Evolutionary conservation across 768 basidiomycete genomes (phyloP).

Genomic region (Tylopilus felleus): DNA sequence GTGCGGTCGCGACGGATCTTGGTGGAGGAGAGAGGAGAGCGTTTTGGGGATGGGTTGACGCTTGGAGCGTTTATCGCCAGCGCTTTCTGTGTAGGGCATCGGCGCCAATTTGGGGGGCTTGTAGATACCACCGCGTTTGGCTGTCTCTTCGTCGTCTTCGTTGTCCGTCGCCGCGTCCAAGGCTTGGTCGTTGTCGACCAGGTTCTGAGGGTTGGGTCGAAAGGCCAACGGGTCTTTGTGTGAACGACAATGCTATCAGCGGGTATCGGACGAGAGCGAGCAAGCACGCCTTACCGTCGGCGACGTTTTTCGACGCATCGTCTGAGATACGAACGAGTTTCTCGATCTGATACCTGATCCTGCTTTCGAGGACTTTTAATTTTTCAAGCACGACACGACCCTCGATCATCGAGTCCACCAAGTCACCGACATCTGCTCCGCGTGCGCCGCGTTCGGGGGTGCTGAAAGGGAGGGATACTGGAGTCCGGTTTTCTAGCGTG

Average conservation of each 20-base stretch:
- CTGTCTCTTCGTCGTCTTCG: constrained; percentile 14
- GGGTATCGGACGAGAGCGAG: neutral
- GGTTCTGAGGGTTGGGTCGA: constrained; percentile 81
- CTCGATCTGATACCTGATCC: constrained; percentile 94
- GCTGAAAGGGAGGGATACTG: constrained; percentile 52
- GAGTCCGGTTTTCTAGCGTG: constrained; percentile 49
- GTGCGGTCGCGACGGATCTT: constrained; percentile 61
- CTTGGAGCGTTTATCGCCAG: constrained; percentile 42
- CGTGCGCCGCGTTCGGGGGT: constrained; percentile 47
- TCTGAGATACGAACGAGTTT: constrained; percentile 81
- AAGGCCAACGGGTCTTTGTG: constrained; percentile 86
- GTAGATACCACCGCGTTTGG: constrained; percentile 55
- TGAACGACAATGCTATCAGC: neutral
- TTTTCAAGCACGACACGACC: constrained; percentile 86
- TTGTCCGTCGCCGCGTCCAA: constrained; percentile 34
- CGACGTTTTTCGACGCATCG: constrained; percentile 44
- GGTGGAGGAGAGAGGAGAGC: constrained; percentile 48
- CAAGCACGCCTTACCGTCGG: constrained; percentile 52
- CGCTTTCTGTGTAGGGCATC: constrained; percentile 72
- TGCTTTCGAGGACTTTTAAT: constrained; percentile 74
- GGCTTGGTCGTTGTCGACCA: constrained; percentile 45
- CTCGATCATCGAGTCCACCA: constrained; percentile 78
- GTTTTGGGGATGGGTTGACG: constrained; percentile 62
- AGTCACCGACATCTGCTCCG: constrained; percentile 63
- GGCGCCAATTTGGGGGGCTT: constrained; percentile 87